These are phyloP conservation scores for Jacaranda copaia DNA, from an alignment of 257 asterid genomes.

Conservation along the genomic window DNA sequence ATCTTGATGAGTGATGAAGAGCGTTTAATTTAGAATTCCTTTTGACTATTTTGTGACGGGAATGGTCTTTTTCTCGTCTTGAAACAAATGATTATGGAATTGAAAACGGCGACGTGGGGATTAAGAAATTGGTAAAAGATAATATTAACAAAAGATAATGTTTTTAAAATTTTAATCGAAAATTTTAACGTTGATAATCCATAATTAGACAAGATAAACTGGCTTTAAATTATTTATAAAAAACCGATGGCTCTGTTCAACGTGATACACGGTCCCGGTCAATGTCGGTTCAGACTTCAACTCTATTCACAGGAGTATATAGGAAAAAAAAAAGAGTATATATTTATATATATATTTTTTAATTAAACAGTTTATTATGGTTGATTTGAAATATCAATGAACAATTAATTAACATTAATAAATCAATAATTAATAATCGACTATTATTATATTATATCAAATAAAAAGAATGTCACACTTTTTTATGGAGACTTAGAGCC, in stretches of 20 bases:
- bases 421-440: background rate
- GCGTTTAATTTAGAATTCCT: conserved; percentile 13
- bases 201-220: background rate
- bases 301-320: too few species aligned
- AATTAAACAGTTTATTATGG: background rate
- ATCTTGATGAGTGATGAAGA: conserved; percentile 24
- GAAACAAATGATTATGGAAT: conserved; percentile 1
- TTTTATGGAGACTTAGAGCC: too few species aligned
- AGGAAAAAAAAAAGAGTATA: too few species aligned
- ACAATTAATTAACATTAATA: background rate
- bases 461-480: too few species aligned
- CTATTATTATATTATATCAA: too few species aligned
- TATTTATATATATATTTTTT: too few species aligned
- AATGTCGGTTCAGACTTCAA: background rate
- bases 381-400: background rate
- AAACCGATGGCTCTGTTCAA: background rate
- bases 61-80: conserved; percentile 22
- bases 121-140: conserved; percentile 9
- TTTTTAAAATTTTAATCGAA: background rate
- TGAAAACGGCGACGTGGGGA: conserved; percentile 19
- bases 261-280: conserved; percentile 9
- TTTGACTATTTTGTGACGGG: background rate
- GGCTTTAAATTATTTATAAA: background rate
- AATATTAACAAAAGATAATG: background rate
- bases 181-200: background rate